These are phyloP conservation scores for Fraxinus dipetala DNA, from an alignment of 305 asterid genomes.

Conservation along the genomic window DNA sequence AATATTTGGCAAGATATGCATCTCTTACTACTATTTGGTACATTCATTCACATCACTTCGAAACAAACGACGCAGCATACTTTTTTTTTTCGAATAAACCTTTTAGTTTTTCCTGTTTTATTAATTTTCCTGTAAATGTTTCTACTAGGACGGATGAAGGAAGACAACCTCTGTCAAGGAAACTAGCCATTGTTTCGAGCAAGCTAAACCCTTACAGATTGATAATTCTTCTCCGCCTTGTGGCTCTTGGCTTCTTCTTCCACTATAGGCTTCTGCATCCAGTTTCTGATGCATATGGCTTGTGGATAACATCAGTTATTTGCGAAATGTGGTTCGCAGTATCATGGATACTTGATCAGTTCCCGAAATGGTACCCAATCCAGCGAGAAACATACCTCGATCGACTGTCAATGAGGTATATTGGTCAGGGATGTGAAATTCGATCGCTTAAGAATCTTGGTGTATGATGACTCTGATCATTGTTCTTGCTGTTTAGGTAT, in stretches of 20 bases:
- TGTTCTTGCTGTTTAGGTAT: constrained; percentile 26
- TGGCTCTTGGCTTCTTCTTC: constrained; percentile 48
- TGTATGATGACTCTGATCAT: neutral
- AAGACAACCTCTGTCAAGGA: constrained; percentile 22
- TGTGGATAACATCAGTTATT: constrained; percentile 84
- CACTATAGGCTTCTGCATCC: constrained; percentile 82
- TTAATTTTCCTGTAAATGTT: neutral
- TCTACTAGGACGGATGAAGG: constrained; percentile 15
- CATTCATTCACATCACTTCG: neutral
- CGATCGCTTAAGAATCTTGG: neutral
- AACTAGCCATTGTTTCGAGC: constrained; percentile 12
- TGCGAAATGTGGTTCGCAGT: constrained; percentile 93
- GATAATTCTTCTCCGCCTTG: constrained; percentile 8
- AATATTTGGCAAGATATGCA: neutral
- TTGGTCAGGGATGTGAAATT: too few relatives aligned
- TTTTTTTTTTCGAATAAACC: neutral
- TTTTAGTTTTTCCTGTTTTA: neutral
- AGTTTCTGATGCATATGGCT: constrained; percentile 63
- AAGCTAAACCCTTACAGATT: constrained; percentile 19
- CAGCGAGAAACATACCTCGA: constrained; percentile 86
- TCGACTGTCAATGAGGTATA: constrained; percentile 34
- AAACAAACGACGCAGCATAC: neutral
- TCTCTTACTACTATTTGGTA: neutral
- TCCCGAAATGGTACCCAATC: constrained; percentile 84
- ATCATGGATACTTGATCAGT: constrained; percentile 92